phyloP scores from a whole-genome alignment of 805 yeast species.

The Kregervanrija delftensis region DNA sequence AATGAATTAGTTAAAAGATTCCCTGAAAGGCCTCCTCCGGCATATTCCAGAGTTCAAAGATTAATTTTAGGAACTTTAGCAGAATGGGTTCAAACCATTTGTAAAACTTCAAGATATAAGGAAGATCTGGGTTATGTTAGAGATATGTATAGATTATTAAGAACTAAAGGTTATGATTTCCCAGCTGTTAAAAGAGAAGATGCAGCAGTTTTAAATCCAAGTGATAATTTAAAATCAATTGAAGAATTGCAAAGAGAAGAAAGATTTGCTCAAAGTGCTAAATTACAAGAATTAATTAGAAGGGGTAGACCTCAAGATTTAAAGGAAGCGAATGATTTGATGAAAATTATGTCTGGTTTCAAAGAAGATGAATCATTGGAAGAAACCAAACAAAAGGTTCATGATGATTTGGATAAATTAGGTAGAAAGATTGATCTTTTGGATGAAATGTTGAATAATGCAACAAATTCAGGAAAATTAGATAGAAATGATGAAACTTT shows the following conservation, averaged over 20 bases:
- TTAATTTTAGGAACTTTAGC: slow-evolving; percentile 84
- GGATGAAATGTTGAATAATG: slow-evolving; percentile 71
- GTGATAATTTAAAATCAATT: slow-evolving; percentile 78
- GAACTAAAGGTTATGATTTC: slow-evolving; percentile 86
- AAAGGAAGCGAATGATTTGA: slow-evolving; percentile 91
- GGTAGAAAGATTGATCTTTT: slow-evolving; percentile 81
- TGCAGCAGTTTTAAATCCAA: slow-evolving; percentile 86
- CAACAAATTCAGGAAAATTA: slow-evolving; percentile 34
- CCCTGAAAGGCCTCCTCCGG: slow-evolving; percentile 89
- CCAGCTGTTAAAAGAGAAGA: slow-evolving; percentile 90
- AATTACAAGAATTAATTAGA: slow-evolving; percentile 89
- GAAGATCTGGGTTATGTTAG: slow-evolving; percentile 88
- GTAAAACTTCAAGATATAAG: slow-evolving; percentile 81
- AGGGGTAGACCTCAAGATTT: slow-evolving; percentile 94
- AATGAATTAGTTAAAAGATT: slow-evolving; percentile 89
- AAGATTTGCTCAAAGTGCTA: slow-evolving; percentile 86
- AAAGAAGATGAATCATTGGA: slow-evolving; percentile 68
- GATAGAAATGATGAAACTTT: slow-evolving; percentile 60
- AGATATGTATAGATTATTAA: slow-evolving; percentile 89
- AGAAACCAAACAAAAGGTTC: slow-evolving; percentile 70
- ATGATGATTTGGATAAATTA: slow-evolving; percentile 77
- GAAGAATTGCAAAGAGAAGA: slow-evolving; percentile 92
- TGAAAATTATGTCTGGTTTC: slow-evolving; percentile 98
- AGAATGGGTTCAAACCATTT: slow-evolving; percentile 95
- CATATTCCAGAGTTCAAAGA: slow-evolving; percentile 77